Percentiles rank a stretch among this genome's conserved stretches.
phyloP scores from a whole-genome alignment of 179 eudicot species.

The Beta macrorhiza region DNA sequence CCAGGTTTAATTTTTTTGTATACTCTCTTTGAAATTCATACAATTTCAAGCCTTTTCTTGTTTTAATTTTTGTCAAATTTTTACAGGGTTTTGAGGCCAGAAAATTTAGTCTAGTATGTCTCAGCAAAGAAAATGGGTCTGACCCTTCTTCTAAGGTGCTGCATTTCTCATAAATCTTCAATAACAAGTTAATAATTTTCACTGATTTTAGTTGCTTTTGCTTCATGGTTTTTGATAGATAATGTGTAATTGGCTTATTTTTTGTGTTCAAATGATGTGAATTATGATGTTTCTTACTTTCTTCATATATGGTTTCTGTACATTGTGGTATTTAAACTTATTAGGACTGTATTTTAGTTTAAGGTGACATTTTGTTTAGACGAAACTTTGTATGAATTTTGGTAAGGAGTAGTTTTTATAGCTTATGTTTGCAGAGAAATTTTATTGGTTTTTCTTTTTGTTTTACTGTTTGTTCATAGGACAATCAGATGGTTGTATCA shows the following conservation, averaged over 20 bases:
- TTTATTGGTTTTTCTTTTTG: background rate
- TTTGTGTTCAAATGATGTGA: background rate
- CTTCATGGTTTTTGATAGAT: background rate
- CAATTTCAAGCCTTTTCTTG: background rate
- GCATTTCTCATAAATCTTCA: constrained; percentile 4
- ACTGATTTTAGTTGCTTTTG: background rate
- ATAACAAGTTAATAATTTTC: background rate
- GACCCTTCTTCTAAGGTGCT: constrained; percentile 45
- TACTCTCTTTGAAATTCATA: background rate
- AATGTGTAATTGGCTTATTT: background rate
- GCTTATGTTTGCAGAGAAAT: background rate
- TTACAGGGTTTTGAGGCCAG: constrained; percentile 30
- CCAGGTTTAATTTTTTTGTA: constrained; percentile 14
- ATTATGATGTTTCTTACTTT: no score
- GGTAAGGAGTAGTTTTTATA: background rate
- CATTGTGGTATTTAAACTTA: constrained; percentile 1
- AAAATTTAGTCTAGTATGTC: constrained; percentile 37
- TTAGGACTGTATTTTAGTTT: background rate
- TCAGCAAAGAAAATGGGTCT: constrained; percentile 30
- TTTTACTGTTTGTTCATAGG: constrained; percentile 29
- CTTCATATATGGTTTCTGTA: background rate
- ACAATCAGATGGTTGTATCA: constrained; percentile 72
- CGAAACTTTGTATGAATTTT: background rate
- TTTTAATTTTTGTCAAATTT: background rate
- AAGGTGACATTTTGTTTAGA: background rate